phyloP scores from a whole-genome alignment of 371 early-diverging fungal genomes.

The Parasitella parasitica region DNA sequence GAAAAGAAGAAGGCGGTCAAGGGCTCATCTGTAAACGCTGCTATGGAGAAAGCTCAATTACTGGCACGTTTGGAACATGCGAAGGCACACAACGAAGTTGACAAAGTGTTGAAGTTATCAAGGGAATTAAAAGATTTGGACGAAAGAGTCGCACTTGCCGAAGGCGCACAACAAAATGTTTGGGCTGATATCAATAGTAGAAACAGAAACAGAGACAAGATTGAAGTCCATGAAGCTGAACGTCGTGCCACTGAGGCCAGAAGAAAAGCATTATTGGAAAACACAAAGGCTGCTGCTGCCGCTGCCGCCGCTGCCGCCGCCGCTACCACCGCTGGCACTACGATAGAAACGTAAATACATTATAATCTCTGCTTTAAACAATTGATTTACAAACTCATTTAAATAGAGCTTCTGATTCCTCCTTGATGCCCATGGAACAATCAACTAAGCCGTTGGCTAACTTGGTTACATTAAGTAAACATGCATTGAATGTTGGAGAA shows the following conservation, averaged over 20 bases:
- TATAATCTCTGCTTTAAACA: too few species aligned
- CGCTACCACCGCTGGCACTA: not conserved
- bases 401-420: conserved; percentile 12
- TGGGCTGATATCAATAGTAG: conserved; percentile 57
- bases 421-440: conserved; percentile 1
- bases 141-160: conserved; percentile 24
- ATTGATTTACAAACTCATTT: not conserved
- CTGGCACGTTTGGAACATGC: conserved; percentile 39
- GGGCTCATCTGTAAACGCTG: conserved; percentile 45
- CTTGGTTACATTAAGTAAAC: conserved; percentile 16
- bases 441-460: conserved; percentile 8
- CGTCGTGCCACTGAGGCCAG: conserved; percentile 23
- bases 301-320: conserved; percentile 4
- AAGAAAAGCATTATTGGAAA: conserved; percentile 28
- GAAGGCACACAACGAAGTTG: conserved; percentile 33
- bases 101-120: conserved; percentile 23
- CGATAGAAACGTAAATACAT: conserved; percentile 12
- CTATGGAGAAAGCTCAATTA: conserved; percentile 57
- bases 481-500: conserved; percentile 23
- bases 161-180: conserved; percentile 36
- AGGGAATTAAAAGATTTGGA: conserved; percentile 36
- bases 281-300: conserved; percentile 14
- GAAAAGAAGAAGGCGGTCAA: conserved; percentile 56
- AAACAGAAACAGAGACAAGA: conserved; percentile 41
- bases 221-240: conserved; percentile 43